Evolutionary conservation across 352 stramenopile species (phyloP).

Genomic region (Phytopythium helicoides): DNA sequence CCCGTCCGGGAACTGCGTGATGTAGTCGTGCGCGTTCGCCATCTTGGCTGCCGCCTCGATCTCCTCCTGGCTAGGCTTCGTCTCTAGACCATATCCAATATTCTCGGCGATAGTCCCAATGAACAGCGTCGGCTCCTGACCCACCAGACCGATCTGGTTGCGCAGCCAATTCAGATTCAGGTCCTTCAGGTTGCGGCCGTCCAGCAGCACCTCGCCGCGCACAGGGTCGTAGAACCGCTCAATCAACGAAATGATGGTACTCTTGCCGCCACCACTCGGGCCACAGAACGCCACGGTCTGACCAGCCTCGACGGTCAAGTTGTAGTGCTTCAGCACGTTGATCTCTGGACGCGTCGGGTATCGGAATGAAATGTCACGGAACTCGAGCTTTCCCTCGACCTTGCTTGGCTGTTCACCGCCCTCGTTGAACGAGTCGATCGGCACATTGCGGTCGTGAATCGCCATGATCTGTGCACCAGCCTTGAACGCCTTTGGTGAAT

Average conservation of each 20-base stretch:
- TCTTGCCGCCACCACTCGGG: conserved; percentile 79
- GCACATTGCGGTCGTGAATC: too few relatives aligned
- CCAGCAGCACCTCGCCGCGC: conserved; percentile 54
- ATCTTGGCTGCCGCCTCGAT: conserved; percentile 85
- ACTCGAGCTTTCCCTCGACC: conserved; percentile 38
- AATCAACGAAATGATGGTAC: conserved; percentile 69
- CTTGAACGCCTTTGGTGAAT: conserved; percentile 7
- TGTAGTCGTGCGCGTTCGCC: conserved; percentile 93
- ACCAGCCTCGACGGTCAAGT: conserved; percentile 71
- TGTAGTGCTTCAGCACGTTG: conserved; percentile 84
- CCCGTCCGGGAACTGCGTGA: conserved; percentile 85
- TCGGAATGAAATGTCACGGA: conserved; percentile 66
- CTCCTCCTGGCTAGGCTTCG: conserved; percentile 35
- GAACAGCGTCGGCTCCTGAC: conserved; percentile 58
- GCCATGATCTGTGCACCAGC: conserved; percentile 8
- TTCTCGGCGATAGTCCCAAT: conserved; percentile 52
- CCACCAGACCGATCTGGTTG: conserved; percentile 56
- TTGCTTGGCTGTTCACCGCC: neutral
- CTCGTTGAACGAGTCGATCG: conserved; percentile 13
- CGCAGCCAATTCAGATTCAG: conserved; percentile 69
- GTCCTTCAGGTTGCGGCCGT: conserved; percentile 68
- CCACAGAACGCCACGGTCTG: conserved; percentile 85
- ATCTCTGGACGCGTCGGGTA: conserved; percentile 70
- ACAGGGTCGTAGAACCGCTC: conserved; percentile 71
- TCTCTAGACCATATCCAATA: conserved; percentile 14